Evolutionary conservation across 2,329 filamentous ascomycete species (phyloP), one percentile per base, ranked within the genome.

Genomic region (Cladosporium colombiae): DNA sequence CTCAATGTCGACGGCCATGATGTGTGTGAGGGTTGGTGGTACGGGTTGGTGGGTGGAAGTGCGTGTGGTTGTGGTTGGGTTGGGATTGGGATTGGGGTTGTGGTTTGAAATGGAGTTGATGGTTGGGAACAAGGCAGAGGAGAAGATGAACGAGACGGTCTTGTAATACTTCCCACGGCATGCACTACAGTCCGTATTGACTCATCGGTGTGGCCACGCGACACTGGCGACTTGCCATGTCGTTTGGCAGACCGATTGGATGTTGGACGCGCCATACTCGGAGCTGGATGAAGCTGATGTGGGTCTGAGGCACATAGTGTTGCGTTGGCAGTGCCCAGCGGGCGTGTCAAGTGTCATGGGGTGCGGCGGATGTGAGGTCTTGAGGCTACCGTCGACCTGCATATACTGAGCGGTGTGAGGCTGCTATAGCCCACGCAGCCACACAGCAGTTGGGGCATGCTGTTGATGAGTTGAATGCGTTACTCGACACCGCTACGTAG

Each of bases 121-220:
- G 13, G 21, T 44, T 23, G 25, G 14, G 35, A 10, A 59, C 13
- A 21, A 14, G 25, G 25, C 16, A 46, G 16, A 59, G 35, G 29
- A 11, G 37, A 31, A 21, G 23, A 46, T n/a, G 25, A 59, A 59
- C 1, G 35, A 59, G 56, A 46, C 21, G 16, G 55, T n/a, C 35
- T 46, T 44, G 37, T 37, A 46, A 59, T 27, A 59, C 56, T 59
- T 18, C 33, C 18, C n/a, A 18, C 35, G 55, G 18, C 14, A 59
- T 59, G n/a, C 40, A n/a, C 27, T 46, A 23, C 31, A 59, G 37
- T 5, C 37, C 27, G 21, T 35, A 59, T 59, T 59, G 56, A 59
- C 56, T 59, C 56, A 59, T 59, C 56, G 56, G 56, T 44, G 56
- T 44, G 56, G 23, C 56, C 56, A 59, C 56, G 56, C 56, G 56